These are phyloP conservation scores for Diaporthe aspalathi DNA, from an alignment of 2,329 filamentous ascomycete species.

Conservation along the genomic window DNA sequence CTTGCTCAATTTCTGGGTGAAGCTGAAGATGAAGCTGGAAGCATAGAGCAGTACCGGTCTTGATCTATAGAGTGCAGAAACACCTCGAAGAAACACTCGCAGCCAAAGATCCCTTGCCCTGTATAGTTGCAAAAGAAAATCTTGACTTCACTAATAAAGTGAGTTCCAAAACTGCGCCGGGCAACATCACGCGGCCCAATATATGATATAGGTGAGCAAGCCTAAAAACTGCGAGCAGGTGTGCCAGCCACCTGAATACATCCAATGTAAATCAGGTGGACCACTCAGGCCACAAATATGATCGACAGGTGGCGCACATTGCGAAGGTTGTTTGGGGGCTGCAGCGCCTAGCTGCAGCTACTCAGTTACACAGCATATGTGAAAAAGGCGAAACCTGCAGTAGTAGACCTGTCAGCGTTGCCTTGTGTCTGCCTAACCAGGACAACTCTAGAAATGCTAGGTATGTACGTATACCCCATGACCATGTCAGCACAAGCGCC, in stretches of 20 bases:
- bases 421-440: constrained; percentile 18
- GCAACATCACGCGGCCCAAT: not conserved
- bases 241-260: not conserved
- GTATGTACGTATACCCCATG: not conserved
- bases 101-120: no score
- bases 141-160: not conserved
- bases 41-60: not conserved
- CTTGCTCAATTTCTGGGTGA: no score
- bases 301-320: not conserved
- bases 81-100: no score
- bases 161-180: no score
- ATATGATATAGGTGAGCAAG: not conserved
- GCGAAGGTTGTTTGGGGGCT: not conserved
- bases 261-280: not conserved
- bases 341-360: constrained; percentile 3
- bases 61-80: not conserved
- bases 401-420: not conserved
- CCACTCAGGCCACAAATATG: not conserved
- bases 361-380: constrained; percentile 12
- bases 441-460: not conserved
- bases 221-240: constrained; percentile 1
- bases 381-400: not conserved
- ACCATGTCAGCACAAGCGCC: not conserved
- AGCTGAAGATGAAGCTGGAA: no score
- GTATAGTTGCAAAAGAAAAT: no score